Percentiles rank a stretch among this genome's conserved stretches.
These are phyloP conservation scores for Verticillium longisporum DNA, from an alignment of 2,329 filamentous ascomycete genomes.

Conservation along the genomic window DNA sequence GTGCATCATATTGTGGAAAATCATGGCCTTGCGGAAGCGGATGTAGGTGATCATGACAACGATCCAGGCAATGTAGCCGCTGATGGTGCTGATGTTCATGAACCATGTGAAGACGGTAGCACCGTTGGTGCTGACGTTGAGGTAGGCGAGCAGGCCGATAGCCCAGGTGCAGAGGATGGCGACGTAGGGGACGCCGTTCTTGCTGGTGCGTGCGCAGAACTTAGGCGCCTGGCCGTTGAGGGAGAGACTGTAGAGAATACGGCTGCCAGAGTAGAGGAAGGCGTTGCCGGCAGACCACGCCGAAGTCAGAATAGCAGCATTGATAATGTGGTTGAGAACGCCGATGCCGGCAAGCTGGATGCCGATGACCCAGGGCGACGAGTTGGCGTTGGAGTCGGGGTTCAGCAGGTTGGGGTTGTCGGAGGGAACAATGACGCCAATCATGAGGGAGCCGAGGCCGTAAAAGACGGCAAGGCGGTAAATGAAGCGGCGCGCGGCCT, in stretches of 20 bases:
- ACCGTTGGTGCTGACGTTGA: constrained; percentile 59
- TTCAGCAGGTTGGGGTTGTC: constrained; percentile 55
- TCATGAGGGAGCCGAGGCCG: constrained; percentile 52
- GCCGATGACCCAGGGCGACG: constrained; percentile 59
- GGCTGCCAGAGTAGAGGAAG: constrained; percentile 60
- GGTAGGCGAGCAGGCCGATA: constrained; percentile 61
- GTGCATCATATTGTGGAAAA: constrained; percentile 40
- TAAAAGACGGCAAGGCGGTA: constrained; percentile 59
- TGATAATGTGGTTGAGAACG: constrained; percentile 59
- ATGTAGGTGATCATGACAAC: constrained; percentile 52
- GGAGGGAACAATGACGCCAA: constrained; percentile 58
- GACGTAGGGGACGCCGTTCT: constrained; percentile 52
- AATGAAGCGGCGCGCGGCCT: constrained; percentile 55
- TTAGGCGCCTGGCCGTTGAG: constrained; percentile 59
- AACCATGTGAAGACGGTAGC: constrained; percentile 65
- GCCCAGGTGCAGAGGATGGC: constrained; percentile 47
- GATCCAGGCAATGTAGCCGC: constrained; percentile 54
- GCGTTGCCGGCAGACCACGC: constrained; percentile 57
- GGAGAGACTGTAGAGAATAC: constrained; percentile 64
- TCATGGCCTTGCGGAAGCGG: constrained; percentile 52
- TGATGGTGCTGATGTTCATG: constrained; percentile 60
- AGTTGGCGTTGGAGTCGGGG: constrained; percentile 50
- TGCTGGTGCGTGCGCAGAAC: constrained; percentile 53
- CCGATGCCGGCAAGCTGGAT: constrained; percentile 60
- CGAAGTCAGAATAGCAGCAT: constrained; percentile 60